phyloP scores from a whole-genome alignment of 2,329 filamentous ascomycete genomes.

The Thielaviopsis musarum region DNA sequence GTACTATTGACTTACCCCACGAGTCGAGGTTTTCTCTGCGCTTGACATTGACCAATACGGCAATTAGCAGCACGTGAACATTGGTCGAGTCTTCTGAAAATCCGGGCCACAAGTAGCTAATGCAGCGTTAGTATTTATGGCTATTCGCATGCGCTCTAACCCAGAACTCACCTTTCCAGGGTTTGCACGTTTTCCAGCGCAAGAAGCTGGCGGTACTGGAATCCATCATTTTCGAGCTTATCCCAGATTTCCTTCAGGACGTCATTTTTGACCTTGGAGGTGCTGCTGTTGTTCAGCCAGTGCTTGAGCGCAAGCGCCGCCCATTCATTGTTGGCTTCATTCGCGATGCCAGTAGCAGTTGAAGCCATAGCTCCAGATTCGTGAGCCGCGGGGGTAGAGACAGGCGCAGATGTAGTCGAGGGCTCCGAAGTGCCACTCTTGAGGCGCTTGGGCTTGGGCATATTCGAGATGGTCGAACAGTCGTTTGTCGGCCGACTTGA shows the following conservation, averaged over 20 bases:
- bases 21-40: conserved; percentile 70
- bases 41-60: conserved; percentile 75
- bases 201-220: conserved; percentile 60
- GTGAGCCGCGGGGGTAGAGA: conserved; percentile 23
- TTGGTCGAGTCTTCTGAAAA: conserved; percentile 82
- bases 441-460: conserved; percentile 44
- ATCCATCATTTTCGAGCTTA: conserved; percentile 63
- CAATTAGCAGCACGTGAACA: conserved; percentile 75
- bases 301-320: conserved; percentile 65
- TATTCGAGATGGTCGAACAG: conserved; percentile 16
- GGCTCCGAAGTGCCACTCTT: conserved; percentile 26
- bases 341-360: conserved; percentile 44
- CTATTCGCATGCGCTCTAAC: background rate
- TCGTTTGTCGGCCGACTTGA: background rate
- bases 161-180: conserved; percentile 50
- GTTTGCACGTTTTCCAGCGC: conserved; percentile 81
- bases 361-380: conserved; percentile 21
- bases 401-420: background rate
- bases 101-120: conserved; percentile 82
- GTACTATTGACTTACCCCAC: conserved; percentile 47
- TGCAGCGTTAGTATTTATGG: background rate
- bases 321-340: conserved; percentile 56
- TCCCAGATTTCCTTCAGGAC: conserved; percentile 88
- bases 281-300: conserved; percentile 60
- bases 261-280: conserved; percentile 63